Base-by-base conservation (phyloP, 495 filamentous ascomycete genomes). In the Schizothecium vesticola region DNA sequence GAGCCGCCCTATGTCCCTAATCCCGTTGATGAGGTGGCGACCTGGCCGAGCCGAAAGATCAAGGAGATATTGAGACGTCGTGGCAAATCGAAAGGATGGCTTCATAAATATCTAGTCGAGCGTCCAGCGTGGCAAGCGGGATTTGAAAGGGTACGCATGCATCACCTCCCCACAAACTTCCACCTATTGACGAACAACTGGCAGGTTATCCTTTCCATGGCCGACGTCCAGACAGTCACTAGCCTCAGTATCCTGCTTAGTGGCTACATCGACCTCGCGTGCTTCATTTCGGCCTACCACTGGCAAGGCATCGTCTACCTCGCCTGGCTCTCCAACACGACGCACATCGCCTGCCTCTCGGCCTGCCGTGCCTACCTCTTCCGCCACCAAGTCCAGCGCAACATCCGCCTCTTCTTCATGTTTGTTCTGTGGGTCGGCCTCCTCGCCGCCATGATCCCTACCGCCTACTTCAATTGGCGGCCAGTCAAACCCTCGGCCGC, bases 251-350 rank as follows among this genome's bases (percentile, higher is more conserved):
- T 68, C 22, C 61, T 68, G 2, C 9, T 64, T 11, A 68, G 67
- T n/a, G 67, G 43, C 26, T 68, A 31, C 29, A 22, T 2, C 23
- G 55, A 58, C 25, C 36, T 68, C n/a, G 2, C 11, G 9, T 33
- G 22, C 51, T 22, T n/a, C 55, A 63, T 68, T 2, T 56, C 72
- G 3, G 71, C 70, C 2, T 82, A 82, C 51, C 76, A 84, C 61
- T 83, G 77, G 76, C 74, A 76, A 26, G 68, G 78, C 12, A 69
- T 80, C 25, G 75, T 73, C 0, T 75, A 78, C 23, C 59, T 82
- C 3, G 75, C 77, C 0, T 82, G 80, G 81, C 80, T 81, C 61
- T 79, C 81, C 11, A 79, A 70, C 22, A 59, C 80, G 6, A 80
- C 79, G 0, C 78, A 81, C 63, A 61, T 83, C 1, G 72, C 77